These are phyloP conservation scores for Penicillium chermesinum DNA, from an alignment of 495 filamentous ascomycete species.

Conservation along the genomic window DNA sequence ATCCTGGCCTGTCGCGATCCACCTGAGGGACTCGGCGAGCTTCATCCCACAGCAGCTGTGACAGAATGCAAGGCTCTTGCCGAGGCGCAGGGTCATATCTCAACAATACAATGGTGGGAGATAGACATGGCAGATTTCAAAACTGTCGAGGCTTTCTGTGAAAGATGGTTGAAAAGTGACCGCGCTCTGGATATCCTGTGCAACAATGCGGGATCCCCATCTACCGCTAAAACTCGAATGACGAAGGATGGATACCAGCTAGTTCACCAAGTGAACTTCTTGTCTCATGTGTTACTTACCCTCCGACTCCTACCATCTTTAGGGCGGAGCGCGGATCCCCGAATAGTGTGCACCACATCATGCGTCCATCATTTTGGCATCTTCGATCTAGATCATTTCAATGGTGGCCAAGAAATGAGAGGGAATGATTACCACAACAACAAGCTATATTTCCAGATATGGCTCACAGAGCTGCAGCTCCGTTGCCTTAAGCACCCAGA, in stretches of 20 bases:
- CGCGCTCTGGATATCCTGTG: slow-evolving; percentile 22
- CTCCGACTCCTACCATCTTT: slow-evolving; percentile 23
- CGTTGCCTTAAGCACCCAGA: slow-evolving; percentile 15
- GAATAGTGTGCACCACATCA: slow-evolving; percentile 27
- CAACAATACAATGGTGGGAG: slow-evolving; percentile 45
- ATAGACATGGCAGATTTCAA: slow-evolving; percentile 46
- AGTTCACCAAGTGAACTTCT: slow-evolving; percentile 26
- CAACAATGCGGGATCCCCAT: slow-evolving; percentile 23
- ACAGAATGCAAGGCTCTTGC: slow-evolving; percentile 17
- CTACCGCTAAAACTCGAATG: not conserved
- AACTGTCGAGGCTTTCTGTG: slow-evolving; percentile 42
- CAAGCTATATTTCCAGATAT: slow-evolving; percentile 26
- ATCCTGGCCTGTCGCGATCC: slow-evolving; percentile 30
- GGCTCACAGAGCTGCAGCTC: slow-evolving; percentile 20
- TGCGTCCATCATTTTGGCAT: slow-evolving; percentile 17
- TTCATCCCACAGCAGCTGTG: slow-evolving; percentile 16
- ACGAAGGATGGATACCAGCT: slow-evolving; percentile 24
- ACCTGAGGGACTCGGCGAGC: slow-evolving; percentile 16
- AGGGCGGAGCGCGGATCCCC: slow-evolving; percentile 13
- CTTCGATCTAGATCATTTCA: slow-evolving; percentile 14
- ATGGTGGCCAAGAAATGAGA: not conserved
- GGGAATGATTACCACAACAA: slow-evolving; percentile 19
- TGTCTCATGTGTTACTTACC: slow-evolving; percentile 23
- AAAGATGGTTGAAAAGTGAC: slow-evolving; percentile 18
- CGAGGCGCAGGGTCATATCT: slow-evolving; percentile 11